Percentiles rank a stretch among this genome's conserved stretches.
These are phyloP conservation scores for Salvia splendens DNA, from an alignment of 257 asterid genomes.

Conservation along the genomic window DNA sequence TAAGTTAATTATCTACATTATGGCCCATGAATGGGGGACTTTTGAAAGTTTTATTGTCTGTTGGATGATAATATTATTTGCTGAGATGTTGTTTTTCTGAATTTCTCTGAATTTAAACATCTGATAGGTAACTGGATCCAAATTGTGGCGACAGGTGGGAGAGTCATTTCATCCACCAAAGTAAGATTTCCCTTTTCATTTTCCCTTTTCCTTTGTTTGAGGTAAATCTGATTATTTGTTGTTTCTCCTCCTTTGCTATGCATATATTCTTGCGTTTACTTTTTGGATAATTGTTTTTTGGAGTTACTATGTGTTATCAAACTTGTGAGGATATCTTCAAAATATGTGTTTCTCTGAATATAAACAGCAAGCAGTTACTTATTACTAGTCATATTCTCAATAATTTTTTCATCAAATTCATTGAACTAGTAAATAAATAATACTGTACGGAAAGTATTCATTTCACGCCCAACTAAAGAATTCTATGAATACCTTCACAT, in stretches of 20 bases:
- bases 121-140: constrained; percentile 82
- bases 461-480: constrained; percentile 6
- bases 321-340: constrained; percentile 15
- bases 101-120: constrained; percentile 30
- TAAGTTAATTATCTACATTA: constrained; percentile 18
- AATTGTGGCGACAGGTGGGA: constrained; percentile 97
- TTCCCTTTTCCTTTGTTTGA: not conserved
- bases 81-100: not conserved
- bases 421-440: constrained; percentile 10
- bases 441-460: not conserved
- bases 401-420: constrained; percentile 1
- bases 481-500: not conserved
- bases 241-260: not conserved
- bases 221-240: not conserved
- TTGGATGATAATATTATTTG: constrained; percentile 18
- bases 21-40: constrained; percentile 2
- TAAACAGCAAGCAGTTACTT: constrained; percentile 8
- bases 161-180: constrained; percentile 97
- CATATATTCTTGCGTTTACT: constrained; percentile 4
- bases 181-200: constrained; percentile 43
- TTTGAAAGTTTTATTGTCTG: constrained; percentile 6
- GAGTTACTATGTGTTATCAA: not conserved
- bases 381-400: not conserved
- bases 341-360: constrained; percentile 1
- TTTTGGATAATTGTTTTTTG: not conserved